A percentile compares a stretch with the other conserved stretches of the same genome.
phyloP scores from a whole-genome alignment of 1,284 basidiomycete genomes.

The Filobasidium uniguttulatum region DNA sequence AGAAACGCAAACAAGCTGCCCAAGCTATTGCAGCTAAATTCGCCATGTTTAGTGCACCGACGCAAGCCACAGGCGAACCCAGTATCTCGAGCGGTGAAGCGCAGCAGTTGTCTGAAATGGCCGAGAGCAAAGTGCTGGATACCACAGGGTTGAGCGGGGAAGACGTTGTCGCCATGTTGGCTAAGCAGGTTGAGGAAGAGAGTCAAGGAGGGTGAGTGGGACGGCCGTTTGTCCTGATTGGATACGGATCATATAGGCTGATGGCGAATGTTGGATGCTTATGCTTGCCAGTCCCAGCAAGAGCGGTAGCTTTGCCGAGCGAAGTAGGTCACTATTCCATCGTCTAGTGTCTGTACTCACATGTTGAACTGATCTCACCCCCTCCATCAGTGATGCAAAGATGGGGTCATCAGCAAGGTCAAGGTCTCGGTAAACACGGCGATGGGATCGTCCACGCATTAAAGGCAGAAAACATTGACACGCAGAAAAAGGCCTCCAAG shows the following conservation, averaged over 20 bases:
- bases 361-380: slow-evolving; percentile 46
- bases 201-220: neutral
- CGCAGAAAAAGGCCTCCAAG: slow-evolving; percentile 41
- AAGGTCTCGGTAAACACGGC: slow-evolving; percentile 70
- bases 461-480: slow-evolving; percentile 51
- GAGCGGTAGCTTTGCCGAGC: slow-evolving; percentile 30
- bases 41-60: slow-evolving; percentile 42
- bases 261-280: neutral
- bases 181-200: slow-evolving; percentile 6
- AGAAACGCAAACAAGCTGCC: slow-evolving; percentile 54
- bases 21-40: slow-evolving; percentile 64
- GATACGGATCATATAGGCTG: neutral
- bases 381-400: slow-evolving; percentile 46
- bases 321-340: slow-evolving; percentile 22
- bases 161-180: slow-evolving; percentile 10
- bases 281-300: neutral
- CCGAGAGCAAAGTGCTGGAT: neutral
- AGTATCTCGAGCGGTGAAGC: slow-evolving; percentile 19
- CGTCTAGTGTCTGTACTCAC: neutral
- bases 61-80: slow-evolving; percentile 22
- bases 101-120: neutral
- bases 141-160: slow-evolving; percentile 12
- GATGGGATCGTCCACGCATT: slow-evolving; percentile 78
- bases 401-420: slow-evolving; percentile 86
- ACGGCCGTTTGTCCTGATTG: neutral